Evolutionary conservation across 1,284 basidiomycete species (phyloP).

Genomic region (Leucoagaricus sp.): DNA sequence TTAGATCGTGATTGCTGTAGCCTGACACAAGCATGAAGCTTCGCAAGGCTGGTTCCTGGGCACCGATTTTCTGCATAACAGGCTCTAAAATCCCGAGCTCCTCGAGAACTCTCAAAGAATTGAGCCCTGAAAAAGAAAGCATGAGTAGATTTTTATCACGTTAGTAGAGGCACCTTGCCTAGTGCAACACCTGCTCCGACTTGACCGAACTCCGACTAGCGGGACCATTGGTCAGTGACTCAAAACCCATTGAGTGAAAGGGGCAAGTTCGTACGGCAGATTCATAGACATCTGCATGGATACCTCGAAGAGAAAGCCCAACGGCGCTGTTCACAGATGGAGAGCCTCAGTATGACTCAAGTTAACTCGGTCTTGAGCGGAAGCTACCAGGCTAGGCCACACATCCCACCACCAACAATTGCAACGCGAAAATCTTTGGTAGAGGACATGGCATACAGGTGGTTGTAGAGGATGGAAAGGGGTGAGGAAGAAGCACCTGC

Average conservation of each 20-base stretch:
- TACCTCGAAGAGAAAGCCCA: constrained; percentile 42
- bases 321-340: constrained; percentile 38
- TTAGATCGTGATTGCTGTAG: constrained; percentile 39
- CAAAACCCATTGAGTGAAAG: background rate
- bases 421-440: constrained; percentile 47
- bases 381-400: constrained; percentile 43
- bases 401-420: constrained; percentile 56
- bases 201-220: constrained; percentile 48
- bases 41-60: constrained; percentile 30
- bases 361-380: no score
- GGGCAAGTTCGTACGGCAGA: constrained; percentile 40
- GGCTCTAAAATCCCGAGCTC: constrained; percentile 45
- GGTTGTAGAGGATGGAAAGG: background rate
- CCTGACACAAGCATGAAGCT: constrained; percentile 45
- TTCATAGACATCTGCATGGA: constrained; percentile 52
- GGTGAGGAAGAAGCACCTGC: background rate
- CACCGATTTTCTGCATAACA: constrained; percentile 37
- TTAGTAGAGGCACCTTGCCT: constrained; percentile 41
- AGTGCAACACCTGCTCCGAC: constrained; percentile 56
- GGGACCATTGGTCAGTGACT: background rate
- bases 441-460: background rate
- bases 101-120: constrained; percentile 48
- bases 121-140: no score
- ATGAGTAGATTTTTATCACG: background rate
- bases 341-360: background rate